phyloP scores from a whole-genome alignment of 306 rosid genomes.

The Quercus bicolor region DNA sequence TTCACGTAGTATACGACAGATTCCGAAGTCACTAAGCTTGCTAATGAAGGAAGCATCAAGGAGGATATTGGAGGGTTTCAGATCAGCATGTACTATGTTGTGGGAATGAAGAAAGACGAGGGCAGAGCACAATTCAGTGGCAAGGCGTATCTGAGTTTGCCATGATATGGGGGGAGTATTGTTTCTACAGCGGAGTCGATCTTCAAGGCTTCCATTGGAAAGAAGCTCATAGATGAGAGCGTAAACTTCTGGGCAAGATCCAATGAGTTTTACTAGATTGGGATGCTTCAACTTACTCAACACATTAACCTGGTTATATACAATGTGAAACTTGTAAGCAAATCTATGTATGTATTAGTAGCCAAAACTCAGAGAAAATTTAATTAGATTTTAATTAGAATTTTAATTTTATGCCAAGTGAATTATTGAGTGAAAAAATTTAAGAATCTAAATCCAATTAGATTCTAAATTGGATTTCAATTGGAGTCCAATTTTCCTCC shows the following conservation, averaged over 20 bases:
- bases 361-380: no score
- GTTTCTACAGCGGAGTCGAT: not conserved
- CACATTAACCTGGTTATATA: not conserved
- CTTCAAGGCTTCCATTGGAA: not conserved
- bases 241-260: not conserved
- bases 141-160: not conserved
- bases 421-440: no score
- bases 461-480: no score
- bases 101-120: not conserved
- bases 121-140: not conserved
- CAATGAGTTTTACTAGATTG: not conserved
- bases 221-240: not conserved
- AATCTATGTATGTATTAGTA: not conserved
- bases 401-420: no score
- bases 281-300: not conserved
- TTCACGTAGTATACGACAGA: not conserved
- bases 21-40: not conserved
- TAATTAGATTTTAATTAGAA: no score
- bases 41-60: not conserved
- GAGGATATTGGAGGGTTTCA: not conserved
- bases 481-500: no score
- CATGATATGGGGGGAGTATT: not conserved
- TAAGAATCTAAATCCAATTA: no score
- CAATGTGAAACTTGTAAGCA: no score
- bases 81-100: not conserved